Evolutionary conservation across 1,139 yeast genomes (phyloP).

Genomic region (Casaregolazyma lundiana): DNA sequence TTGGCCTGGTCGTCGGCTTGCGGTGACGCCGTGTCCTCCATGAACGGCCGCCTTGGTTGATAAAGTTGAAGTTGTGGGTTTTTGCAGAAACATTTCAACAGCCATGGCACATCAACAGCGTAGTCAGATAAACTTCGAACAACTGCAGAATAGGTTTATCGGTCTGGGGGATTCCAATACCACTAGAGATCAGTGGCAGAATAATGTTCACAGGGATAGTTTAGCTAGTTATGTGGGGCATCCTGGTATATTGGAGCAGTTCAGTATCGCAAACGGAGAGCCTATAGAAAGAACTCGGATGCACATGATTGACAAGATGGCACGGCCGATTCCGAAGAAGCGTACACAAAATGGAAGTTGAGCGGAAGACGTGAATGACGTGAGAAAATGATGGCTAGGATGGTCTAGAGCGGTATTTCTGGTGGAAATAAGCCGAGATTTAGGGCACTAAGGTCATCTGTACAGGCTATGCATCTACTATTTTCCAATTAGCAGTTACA

Average conservation of each 20-base stretch:
- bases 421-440: no score
- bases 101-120: constrained; percentile 50
- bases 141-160: constrained; percentile 55
- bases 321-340: constrained; percentile 18
- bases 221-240: constrained; percentile 69
- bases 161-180: constrained; percentile 75
- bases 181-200: constrained; percentile 51
- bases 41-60: not conserved
- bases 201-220: constrained; percentile 69
- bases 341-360: not conserved
- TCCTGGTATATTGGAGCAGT: constrained; percentile 57
- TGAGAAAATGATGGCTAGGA: no score
- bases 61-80: not conserved
- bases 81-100: not conserved
- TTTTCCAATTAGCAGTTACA: no score
- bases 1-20: not conserved
- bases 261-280: constrained; percentile 58
- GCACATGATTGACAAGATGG: constrained; percentile 59
- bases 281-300: constrained; percentile 48
- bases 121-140: constrained; percentile 59
- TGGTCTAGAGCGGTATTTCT: no score
- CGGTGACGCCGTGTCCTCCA: not conserved
- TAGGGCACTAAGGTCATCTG: no score
- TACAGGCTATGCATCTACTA: no score
- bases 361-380: no score